Percentiles rank a stretch among this genome's conserved stretches.
Conservation (phyloP, 345 rosid species). For the Orychophragmus violaceus region DNA sequence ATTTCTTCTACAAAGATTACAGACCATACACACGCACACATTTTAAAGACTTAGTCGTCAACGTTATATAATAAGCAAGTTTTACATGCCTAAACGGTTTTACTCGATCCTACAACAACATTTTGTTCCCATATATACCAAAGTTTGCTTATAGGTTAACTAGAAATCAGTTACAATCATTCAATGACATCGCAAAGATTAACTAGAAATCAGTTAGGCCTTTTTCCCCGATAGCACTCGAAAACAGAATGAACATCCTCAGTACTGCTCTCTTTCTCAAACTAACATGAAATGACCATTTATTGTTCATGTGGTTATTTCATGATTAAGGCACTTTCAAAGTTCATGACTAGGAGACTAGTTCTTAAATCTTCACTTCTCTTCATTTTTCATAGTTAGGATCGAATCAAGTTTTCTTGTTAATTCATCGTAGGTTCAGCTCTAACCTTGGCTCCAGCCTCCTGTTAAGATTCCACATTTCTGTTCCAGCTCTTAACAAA, state of each 20-base stretch:
- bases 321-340: neutral
- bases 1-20: neutral
- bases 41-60: neutral
- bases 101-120: neutral
- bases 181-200: neutral
- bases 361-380: neutral
- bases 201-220: no score
- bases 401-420: neutral
- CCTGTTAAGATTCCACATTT: neutral
- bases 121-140: neutral
- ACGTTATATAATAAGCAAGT: neutral
- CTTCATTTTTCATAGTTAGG: neutral
- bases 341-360: neutral
- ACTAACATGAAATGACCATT: neutral
- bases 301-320: neutral
- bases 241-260: neutral
- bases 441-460: neutral
- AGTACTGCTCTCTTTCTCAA: neutral
- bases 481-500: neutral
- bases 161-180: neutral
- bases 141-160: neutral
- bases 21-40: neutral
- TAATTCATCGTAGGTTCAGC: neutral
- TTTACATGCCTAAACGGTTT: neutral
- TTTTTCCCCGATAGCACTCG: neutral